Conservation (phyloP, 495 filamentous ascomycete genomes). For the Cairneyella variabilis region DNA sequence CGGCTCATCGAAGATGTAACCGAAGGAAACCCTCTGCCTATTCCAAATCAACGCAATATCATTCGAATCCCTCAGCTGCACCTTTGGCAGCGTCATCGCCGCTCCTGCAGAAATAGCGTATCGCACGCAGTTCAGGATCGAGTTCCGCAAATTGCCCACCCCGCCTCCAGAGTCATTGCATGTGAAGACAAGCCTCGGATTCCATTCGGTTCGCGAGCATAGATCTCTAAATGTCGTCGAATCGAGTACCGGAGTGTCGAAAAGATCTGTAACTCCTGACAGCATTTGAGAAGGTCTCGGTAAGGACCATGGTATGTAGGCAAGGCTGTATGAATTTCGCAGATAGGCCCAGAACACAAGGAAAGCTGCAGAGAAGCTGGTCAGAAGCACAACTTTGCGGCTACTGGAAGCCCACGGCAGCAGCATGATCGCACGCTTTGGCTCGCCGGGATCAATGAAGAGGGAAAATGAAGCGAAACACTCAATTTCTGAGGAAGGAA, state of each 20-base stretch:
- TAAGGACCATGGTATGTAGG: too few species aligned
- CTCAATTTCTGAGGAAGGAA: too few species aligned
- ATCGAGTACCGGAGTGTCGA: conserved; percentile 16
- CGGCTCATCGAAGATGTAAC: conserved; percentile 21
- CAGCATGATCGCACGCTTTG: too few species aligned
- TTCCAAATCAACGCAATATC: conserved; percentile 2
- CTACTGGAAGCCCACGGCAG: too few species aligned
- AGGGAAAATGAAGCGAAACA: too few species aligned
- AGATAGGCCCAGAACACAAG: too few species aligned
- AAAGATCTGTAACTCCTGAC: conserved; percentile 5
- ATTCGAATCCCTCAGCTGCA: not conserved
- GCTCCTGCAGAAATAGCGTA: conserved; percentile 26
- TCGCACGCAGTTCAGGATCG: conserved; percentile 23
- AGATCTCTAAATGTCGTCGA: conserved; percentile 14
- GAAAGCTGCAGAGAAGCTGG: too few species aligned
- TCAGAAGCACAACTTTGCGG: too few species aligned
- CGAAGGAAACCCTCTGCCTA: too few species aligned
- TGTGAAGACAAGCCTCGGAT: conserved; percentile 20
- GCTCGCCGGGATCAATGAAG: too few species aligned
- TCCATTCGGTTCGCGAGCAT: conserved; percentile 20
- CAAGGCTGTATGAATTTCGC: too few species aligned
- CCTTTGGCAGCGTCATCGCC: conserved; percentile 13
- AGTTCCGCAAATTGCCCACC: conserved; percentile 18
- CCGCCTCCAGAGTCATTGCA: conserved; percentile 18
- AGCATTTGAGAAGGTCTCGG: too few species aligned